Evolutionary conservation across 2,329 filamentous ascomycete genomes (phyloP), one percentile per base, ranked within the genome.

Genomic region (Botrytis deweyae): DNA sequence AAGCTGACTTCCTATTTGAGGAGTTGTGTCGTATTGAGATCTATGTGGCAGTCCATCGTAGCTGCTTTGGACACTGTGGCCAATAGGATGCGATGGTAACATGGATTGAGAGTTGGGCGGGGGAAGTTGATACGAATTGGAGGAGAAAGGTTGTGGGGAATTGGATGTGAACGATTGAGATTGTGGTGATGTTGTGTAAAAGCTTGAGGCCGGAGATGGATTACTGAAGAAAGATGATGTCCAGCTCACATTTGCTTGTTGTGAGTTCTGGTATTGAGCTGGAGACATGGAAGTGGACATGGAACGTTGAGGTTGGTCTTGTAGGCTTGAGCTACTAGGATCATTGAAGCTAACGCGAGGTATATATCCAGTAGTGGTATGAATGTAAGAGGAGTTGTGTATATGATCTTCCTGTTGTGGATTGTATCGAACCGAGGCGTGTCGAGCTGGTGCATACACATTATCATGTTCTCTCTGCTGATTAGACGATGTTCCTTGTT

Each of bases 141-240:
- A 68, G 16, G 65, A 68, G 38, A 68, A 68, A 5, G 49, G 33
- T 42, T 68, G 66, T 4, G 66, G 64, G 40, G 22, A 72, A 61
- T 38, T 75, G 40, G 29, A 73, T 69, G 25, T 76, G 44, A 44
- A 75, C 36, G 38, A 59, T 49, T 72, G 70, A 1, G 77, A 64
- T 63, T 79, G 77, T 18, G 79, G 76, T 22, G 77, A 78, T 9
- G 77, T 75, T 6, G 75, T 71, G 55, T 76, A 79, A 49, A 73
- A 78, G 22, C 70, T 73, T 16, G 73, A 58, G 9, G 72, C 25
- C 20, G 76, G 61, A 5, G 76, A 69, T 4, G 69, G 75, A 25
- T 74, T 72, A 65, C 76, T 78, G 42, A 70, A 75, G 14, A 63
- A 72, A 12, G 66, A 46, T 70, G 74, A 22, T 6, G 64, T 42